These are phyloP conservation scores for Zymoseptoria brevis DNA, from an alignment of 2,329 filamentous ascomycete genomes.

Conservation along the genomic window DNA sequence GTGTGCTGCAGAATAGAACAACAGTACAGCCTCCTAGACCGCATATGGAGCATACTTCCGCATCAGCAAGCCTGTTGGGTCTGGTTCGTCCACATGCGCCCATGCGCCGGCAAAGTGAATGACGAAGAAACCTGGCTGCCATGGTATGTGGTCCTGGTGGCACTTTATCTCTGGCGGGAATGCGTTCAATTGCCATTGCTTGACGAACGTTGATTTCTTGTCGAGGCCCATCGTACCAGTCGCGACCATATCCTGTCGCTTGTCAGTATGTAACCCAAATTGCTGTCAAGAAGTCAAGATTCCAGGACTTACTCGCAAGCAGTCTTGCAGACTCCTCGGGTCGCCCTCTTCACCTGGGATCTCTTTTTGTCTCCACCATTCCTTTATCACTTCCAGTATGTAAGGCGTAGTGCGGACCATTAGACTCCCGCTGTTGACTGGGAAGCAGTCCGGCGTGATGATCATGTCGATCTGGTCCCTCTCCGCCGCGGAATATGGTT, in stretches of 20 bases:
- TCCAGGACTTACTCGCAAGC: conserved; percentile 15
- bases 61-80: conserved; percentile 34
- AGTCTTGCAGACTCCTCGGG: conserved; percentile 32
- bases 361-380: conserved; percentile 15
- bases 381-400: conserved; percentile 28
- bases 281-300: neutral
- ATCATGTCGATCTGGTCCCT: conserved; percentile 30
- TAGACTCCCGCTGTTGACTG: conserved; percentile 33
- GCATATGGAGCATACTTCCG: conserved; percentile 24
- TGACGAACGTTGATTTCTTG: conserved; percentile 16
- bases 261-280: neutral
- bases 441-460: conserved; percentile 32
- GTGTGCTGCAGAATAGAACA: neutral
- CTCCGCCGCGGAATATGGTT: conserved; percentile 18
- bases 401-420: conserved; percentile 28
- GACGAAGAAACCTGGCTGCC: conserved; percentile 30
- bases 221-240: neutral
- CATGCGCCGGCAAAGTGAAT: conserved; percentile 37
- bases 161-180: conserved; percentile 34
- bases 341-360: conserved; percentile 15
- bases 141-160: conserved; percentile 26
- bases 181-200: conserved; percentile 33
- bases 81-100: conserved; percentile 33
- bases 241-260: conserved; percentile 21
- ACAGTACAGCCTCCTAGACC: neutral